Evolutionary conservation across 1,139 yeast genomes (phyloP), one percentile per base, ranked within the genome.

Genomic region (Blastobotrys niveus): DNA sequence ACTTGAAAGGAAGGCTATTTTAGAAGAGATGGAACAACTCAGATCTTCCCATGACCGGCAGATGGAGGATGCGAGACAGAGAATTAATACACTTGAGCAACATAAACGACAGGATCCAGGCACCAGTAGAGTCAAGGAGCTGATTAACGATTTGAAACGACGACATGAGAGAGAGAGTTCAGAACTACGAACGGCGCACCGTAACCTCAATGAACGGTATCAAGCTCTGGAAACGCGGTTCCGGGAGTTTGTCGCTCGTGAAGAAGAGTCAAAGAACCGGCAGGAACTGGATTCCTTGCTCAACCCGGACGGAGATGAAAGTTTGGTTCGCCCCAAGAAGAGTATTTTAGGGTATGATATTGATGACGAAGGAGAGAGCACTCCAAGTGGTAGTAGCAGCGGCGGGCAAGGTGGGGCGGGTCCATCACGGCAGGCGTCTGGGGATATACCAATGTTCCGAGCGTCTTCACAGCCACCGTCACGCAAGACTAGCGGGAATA

Each of bases 171-270:
- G 43, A 29, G 49, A 57, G 17, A 55, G 50, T 43, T 33, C 43
- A 6, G 54, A 56, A 41, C 49, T 60, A 30, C 44, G 50, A 19
- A 40, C 41, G 3, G 57, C 59, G 2, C 51, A 58, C 43, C 50
- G 57, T 17, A 59, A 57, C 9, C 48, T 60, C 10, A 45, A 53
- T 1, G 44, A 50, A 7, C 52, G 55, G 29, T 52, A 52, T 40
- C 42, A 42, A 10, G 48, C 47, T 15, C 47, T 57, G 32, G 49
- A 51, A 35, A 46, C 41, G 7, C 42, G 49, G 29, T 51, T 54
- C 40, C 48, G 54, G 17, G 45, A 40, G 2, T 40, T 26, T 38
- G 34, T 40, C 9, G 40, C 46, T 6, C 33, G 35, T 14, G 46
- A 46, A 14, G 52, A 50, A 38, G 47, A 46, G 10, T 36, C 32